Evolutionary conservation across 23 red algal genomes (phyloP).

Genomic region (Agarophyton chilense): DNA sequence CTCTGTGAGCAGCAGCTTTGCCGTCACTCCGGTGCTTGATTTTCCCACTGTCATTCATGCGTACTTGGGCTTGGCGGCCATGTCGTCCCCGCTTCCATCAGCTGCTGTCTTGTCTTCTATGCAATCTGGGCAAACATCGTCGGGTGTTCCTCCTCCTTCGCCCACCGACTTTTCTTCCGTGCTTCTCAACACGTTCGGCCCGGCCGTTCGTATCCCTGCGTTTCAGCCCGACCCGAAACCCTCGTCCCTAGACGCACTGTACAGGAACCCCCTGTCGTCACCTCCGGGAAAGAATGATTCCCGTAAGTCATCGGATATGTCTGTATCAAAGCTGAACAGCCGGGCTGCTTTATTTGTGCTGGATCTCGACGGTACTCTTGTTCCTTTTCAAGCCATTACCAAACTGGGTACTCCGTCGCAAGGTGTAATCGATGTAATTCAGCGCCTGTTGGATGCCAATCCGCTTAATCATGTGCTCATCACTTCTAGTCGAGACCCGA

Average conservation of each 20-base stretch:
- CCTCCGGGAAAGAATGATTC: background rate
- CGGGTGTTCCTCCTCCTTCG: background rate
- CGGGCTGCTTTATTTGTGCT: conserved; percentile 71
- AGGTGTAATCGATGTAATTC: conserved; percentile 56
- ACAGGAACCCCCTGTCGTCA: background rate
- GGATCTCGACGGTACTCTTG: conserved; percentile 85
- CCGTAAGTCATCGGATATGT: background rate
- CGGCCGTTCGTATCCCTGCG: conserved; percentile 2
- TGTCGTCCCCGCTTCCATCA: conserved; percentile 29
- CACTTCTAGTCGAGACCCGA: conserved; percentile 71
- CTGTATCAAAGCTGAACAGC: conserved; percentile 12
- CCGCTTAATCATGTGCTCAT: conserved; percentile 72
- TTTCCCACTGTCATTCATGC: conserved; percentile 34
- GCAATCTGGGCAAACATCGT: conserved; percentile 19
- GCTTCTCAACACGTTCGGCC: conserved; percentile 42
- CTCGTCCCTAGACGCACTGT: background rate
- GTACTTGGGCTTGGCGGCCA: conserved; percentile 15
- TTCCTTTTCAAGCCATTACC: conserved; percentile 75
- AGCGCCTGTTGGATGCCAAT: conserved; percentile 33
- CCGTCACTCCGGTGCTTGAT: conserved; percentile 53
- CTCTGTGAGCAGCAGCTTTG: conserved; percentile 4
- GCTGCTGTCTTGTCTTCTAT: conserved; percentile 29
- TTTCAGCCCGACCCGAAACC: conserved; percentile 8
- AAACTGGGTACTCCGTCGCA: conserved; percentile 69
- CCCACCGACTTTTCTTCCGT: conserved; percentile 15